These are phyloP conservation scores for Malassezia brasiliensis DNA, from an alignment of 1,284 basidiomycete genomes.

Conservation along the genomic window DNA sequence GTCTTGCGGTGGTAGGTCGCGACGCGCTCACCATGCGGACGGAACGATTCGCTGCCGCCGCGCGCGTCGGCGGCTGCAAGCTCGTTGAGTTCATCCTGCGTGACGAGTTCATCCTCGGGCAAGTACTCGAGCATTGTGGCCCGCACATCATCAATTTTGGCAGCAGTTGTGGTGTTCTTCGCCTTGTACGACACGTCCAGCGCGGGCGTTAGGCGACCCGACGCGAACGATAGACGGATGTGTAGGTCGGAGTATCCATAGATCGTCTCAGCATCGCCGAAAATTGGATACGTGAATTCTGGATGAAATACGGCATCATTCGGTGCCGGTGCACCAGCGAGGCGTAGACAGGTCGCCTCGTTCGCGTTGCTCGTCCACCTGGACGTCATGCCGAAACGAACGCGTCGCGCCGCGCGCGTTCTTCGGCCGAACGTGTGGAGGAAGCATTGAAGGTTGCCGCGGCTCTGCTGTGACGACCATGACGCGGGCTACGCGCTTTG, in stretches of 20 bases:
- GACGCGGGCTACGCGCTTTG: slow-evolving; percentile 21
- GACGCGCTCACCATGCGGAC: slow-evolving; percentile 66
- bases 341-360: slow-evolving; percentile 28
- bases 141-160: slow-evolving; percentile 74
- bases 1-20: slow-evolving; percentile 60
- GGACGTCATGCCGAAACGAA: slow-evolving; percentile 20
- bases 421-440: slow-evolving; percentile 1
- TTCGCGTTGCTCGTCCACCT: slow-evolving; percentile 38
- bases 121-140: slow-evolving; percentile 68
- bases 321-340: slow-evolving; percentile 26
- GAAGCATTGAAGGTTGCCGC: neutral
- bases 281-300: slow-evolving; percentile 51
- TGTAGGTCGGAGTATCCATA: slow-evolving; percentile 70
- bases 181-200: slow-evolving; percentile 30
- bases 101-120: slow-evolving; percentile 55
- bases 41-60: slow-evolving; percentile 67
- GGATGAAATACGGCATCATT: slow-evolving; percentile 30
- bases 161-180: slow-evolving; percentile 52
- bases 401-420: slow-evolving; percentile 2
- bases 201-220: slow-evolving; percentile 63
- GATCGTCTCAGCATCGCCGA: slow-evolving; percentile 89
- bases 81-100: slow-evolving; percentile 46
- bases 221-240: slow-evolving; percentile 69
- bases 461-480: slow-evolving; percentile 2
- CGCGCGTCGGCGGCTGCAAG: slow-evolving; percentile 60